A percentile compares a stretch with the other conserved stretches of the same genome.
Evolutionary conservation across 73 alveolate species (phyloP).

Genomic region (Uronychia binucleata): DNA sequence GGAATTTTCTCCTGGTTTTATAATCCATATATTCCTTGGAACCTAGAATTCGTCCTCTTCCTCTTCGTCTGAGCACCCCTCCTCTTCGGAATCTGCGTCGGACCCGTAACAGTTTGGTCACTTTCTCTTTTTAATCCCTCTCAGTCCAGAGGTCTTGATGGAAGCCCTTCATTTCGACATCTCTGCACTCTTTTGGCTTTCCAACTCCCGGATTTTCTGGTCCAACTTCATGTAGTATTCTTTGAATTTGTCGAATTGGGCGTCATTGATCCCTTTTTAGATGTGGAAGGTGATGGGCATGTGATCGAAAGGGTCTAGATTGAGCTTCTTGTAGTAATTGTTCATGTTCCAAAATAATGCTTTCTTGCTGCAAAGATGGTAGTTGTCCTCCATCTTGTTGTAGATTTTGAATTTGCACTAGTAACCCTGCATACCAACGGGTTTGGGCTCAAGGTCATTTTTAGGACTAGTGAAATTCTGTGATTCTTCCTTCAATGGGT

Average conservation of each 20-base stretch:
- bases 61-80: slow-evolving; percentile 35
- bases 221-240: background rate
- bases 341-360: slow-evolving; percentile 35
- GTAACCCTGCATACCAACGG: background rate
- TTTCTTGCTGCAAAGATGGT: slow-evolving; percentile 21
- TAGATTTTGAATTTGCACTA: slow-evolving; percentile 6
- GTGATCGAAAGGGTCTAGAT: slow-evolving; percentile 15
- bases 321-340: slow-evolving; percentile 6
- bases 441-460: no score
- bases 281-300: slow-evolving; percentile 35
- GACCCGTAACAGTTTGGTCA: slow-evolving; percentile 2
- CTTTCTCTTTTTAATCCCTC: background rate
- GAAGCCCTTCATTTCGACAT: background rate
- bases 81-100: slow-evolving; percentile 29
- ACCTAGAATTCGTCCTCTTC: slow-evolving; percentile 27
- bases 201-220: background rate
- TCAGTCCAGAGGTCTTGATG: background rate
- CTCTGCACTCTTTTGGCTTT: background rate
- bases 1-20: slow-evolving; percentile 53
- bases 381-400: slow-evolving; percentile 12
- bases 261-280: background rate
- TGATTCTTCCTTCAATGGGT: no score
- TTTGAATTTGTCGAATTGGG: background rate
- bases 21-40: slow-evolving; percentile 35
- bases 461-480: no score